Evolutionary conservation across 176 grass and related monocot genomes (phyloP).

Genomic region (Stipa capillata): DNA sequence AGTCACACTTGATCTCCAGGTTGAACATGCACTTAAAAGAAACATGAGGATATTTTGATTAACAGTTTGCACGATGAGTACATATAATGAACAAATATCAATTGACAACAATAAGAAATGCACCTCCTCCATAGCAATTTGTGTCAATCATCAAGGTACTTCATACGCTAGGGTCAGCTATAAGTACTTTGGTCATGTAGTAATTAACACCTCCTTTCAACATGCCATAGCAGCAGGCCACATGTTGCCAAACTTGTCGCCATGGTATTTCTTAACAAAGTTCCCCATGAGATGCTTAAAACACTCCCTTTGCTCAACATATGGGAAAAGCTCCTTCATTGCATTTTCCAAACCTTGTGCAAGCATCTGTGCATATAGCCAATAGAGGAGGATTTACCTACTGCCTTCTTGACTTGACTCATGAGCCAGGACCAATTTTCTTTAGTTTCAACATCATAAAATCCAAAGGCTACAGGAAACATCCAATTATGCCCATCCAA

Average conservation of each 20-base stretch:
- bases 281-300: neutral
- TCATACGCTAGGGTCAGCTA: neutral
- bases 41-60: no score
- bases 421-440: neutral
- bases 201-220: neutral
- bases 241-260: neutral
- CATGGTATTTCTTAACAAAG: neutral
- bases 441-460: neutral
- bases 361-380: neutral
- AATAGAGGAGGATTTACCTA: no score
- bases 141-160: neutral
- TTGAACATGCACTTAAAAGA: neutral
- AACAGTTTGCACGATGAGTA: no score
- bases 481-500: neutral
- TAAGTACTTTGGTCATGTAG: neutral
- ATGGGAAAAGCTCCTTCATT: neutral
- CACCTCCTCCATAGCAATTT: neutral
- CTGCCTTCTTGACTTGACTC: neutral
- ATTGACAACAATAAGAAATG: neutral
- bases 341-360: neutral
- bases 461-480: neutral
- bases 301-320: neutral
- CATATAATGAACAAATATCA: neutral
- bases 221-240: neutral
- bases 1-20: neutral